phyloP scores from a whole-genome alignment of 139 green algal species.

The Micractinium conductrix region DNA sequence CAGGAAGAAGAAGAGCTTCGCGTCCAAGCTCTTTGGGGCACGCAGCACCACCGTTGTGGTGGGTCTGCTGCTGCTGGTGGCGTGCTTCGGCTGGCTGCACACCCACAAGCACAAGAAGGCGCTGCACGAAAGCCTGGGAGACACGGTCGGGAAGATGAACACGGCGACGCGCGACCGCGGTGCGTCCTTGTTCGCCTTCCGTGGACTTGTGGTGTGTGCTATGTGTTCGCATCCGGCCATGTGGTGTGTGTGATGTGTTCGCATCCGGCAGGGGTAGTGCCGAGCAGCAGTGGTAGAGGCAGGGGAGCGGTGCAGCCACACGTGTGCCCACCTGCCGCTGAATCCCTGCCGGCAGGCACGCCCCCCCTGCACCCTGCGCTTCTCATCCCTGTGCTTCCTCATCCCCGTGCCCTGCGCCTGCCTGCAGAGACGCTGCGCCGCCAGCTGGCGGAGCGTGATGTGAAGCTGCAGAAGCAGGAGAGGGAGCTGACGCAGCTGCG shows the following conservation, averaged over 20 bases:
- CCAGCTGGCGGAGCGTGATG: neutral
- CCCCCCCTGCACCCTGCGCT: too few relatives aligned
- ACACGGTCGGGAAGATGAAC: slow-evolving; percentile 7
- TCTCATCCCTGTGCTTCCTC: too few relatives aligned
- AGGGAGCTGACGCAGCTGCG: slow-evolving; percentile 9
- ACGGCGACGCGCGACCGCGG: neutral
- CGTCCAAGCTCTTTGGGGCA: neutral
- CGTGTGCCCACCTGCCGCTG: neutral
- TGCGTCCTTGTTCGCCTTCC: neutral
- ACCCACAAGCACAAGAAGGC: slow-evolving; percentile 31
- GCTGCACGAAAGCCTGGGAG: slow-evolving; percentile 1
- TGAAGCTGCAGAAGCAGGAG: neutral
- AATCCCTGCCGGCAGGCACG: too few relatives aligned
- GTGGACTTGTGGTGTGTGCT: too few relatives aligned
- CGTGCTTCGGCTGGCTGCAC: neutral
- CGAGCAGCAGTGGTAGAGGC: neutral
- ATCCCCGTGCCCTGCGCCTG: neutral
- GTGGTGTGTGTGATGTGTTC: neutral
- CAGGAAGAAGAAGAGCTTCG: slow-evolving; percentile 23
- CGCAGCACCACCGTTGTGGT: neutral
- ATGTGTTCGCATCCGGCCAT: too few relatives aligned
- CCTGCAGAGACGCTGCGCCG: slow-evolving; percentile 2
- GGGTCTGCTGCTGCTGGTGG: neutral
- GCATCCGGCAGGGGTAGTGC: neutral
- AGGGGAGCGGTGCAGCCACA: neutral